Evolutionary conservation across 106 monocot species (phyloP), one percentile per base, ranked within the genome.

Genomic region (Platanthera zijinensis): DNA sequence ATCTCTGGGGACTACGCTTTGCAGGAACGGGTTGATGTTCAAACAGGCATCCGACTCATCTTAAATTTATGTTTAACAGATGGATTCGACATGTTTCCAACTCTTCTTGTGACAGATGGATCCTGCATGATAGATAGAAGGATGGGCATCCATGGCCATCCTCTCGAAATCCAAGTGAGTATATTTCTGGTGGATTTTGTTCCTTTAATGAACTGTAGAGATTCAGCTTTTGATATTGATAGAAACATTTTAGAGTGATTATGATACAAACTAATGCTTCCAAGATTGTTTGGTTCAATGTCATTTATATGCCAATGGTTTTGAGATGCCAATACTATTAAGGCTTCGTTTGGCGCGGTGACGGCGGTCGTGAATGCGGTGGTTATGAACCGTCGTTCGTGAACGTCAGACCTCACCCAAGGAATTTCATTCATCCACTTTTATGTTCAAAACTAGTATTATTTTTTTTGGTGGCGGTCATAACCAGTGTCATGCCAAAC

Each of bases 91-190:
- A 96, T 96, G 96, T 96, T 96, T 66, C 96, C 96, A 57, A 84
- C 96, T 59, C 74, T 96, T 73, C 81, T 96, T 17, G 96, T 96
- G 52, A 96, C 96, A 32, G 96, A 96, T 87, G 96, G 96, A 7
- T 96, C 93, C 18, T 96, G 96, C 85, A 96, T 96, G 96, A 93
- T 96, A 81, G 96, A 96, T 52, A 83, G 91, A 49, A 80, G 96
- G 28, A 96, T 96, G 96, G 96, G 96, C 50, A 96, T 96, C 51
- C 93, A 96, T 80, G 96, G 96, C 22, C 96, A 96, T 81, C 96
- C 96, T 83, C 92, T 96, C 78, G 96, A 96, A 84, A 96, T 96
- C 76, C 96, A 96, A 78, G 96, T 93, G 79, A 78, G 77, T 79
- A 39, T 8, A 32, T 30, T 5, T 67, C 21, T 6, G 17, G 5